Percentiles rank a stretch among this genome's conserved stretches.
Conservation (phyloP, 1,284 basidiomycete species). For the Filobasidium uniguttulatum region DNA sequence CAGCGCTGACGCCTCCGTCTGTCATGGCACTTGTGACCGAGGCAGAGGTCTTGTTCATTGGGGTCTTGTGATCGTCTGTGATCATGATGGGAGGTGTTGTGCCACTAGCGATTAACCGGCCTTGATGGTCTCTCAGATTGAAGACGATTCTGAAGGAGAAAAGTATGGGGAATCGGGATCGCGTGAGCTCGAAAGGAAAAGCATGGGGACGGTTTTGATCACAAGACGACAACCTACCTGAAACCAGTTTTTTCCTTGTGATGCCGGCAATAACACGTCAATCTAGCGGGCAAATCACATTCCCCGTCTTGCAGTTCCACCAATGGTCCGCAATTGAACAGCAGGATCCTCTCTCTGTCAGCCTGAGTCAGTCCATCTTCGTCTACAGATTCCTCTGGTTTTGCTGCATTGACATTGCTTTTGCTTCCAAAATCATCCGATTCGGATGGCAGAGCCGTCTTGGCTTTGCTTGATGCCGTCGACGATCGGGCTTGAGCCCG, state of each 20-base stretch:
- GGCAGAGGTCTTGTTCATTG: constrained; percentile 15
- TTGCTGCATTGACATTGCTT: too few species aligned
- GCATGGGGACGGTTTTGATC: not conserved
- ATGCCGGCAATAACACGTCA: constrained; percentile 98
- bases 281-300: constrained; percentile 76
- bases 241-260: constrained; percentile 96
- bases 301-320: constrained; percentile 82
- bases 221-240: constrained; percentile 33
- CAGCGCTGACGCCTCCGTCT: constrained; percentile 28
- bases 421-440: too few species aligned
- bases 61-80: constrained; percentile 94
- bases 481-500: constrained; percentile 2
- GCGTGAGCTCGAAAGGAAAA: not conserved
- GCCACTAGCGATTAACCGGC: constrained; percentile 69
- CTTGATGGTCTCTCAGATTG: constrained; percentile 66
- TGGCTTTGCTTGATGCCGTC: not conserved
- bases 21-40: constrained; percentile 22
- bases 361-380: constrained; percentile 21
- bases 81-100: constrained; percentile 92
- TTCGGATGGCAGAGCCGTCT: not conserved
- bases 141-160: constrained; percentile 58
- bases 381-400: not conserved
- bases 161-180: too few species aligned
- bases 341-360: constrained; percentile 55
- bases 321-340: constrained; percentile 90